Evolutionary conservation across 1,284 basidiomycete genomes (phyloP).

Genomic region (Paramarasmius palmivorus): DNA sequence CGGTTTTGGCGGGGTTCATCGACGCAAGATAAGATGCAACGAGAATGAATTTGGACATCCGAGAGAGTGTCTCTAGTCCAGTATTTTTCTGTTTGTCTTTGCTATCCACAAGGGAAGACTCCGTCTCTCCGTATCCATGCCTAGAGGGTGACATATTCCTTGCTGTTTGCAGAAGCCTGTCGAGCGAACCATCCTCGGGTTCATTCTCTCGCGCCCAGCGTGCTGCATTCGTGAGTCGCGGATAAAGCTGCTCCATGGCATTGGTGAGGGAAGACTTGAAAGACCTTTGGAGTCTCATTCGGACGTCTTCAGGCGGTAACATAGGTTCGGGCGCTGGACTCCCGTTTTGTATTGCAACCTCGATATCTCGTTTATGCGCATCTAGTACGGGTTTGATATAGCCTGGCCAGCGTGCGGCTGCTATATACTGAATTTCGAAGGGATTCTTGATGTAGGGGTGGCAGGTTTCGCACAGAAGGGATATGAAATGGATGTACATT

Average conservation of each 20-base stretch:
- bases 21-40: slow-evolving; percentile 85
- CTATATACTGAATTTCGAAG: slow-evolving; percentile 73
- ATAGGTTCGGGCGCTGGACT: slow-evolving; percentile 27
- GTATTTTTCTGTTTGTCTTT: slow-evolving; percentile 2
- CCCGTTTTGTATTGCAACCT: slow-evolving; percentile 20
- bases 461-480: slow-evolving; percentile 64
- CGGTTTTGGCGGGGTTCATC: slow-evolving; percentile 82
- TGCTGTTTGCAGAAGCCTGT: slow-evolving; percentile 20
- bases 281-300: slow-evolving; percentile 59
- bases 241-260: slow-evolving; percentile 66
- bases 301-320: slow-evolving; percentile 53
- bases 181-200: slow-evolving; percentile 35
- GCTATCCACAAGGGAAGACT: background rate
- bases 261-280: slow-evolving; percentile 61
- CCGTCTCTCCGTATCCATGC: slow-evolving; percentile 1
- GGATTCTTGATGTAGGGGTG: slow-evolving; percentile 68
- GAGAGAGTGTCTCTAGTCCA: slow-evolving; percentile 38
- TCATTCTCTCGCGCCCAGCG: slow-evolving; percentile 57
- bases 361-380: slow-evolving; percentile 36
- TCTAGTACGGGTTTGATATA: slow-evolving; percentile 69
- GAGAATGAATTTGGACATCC: slow-evolving; percentile 75
- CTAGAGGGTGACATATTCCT: slow-evolving; percentile 9
- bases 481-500: slow-evolving; percentile 68
- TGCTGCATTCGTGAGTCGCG: slow-evolving; percentile 58
- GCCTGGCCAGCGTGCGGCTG: slow-evolving; percentile 78